Evolutionary conservation across 805 yeast species (phyloP).

Genomic region (Yamadazyma kitorensis): DNA sequence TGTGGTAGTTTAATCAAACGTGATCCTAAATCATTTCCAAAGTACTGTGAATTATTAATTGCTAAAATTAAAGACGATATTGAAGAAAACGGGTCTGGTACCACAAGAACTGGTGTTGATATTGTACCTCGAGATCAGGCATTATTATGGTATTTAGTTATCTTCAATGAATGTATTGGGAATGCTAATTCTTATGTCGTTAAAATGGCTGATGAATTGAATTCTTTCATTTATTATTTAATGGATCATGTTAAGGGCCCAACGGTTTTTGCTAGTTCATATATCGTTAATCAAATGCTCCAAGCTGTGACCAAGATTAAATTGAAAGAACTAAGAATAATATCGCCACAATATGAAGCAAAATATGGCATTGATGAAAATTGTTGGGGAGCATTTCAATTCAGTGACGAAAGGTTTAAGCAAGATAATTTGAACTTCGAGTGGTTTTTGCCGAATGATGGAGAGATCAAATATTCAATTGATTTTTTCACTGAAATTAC

Average conservation of each 20-base stretch:
- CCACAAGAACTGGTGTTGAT: slow-evolving; percentile 61
- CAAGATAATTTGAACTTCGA: slow-evolving; percentile 50
- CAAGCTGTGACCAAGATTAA: slow-evolving; percentile 62
- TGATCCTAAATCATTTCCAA: slow-evolving; percentile 48
- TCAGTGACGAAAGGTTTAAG: slow-evolving; percentile 49
- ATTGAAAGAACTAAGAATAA: slow-evolving; percentile 52
- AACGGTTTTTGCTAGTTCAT: slow-evolving; percentile 56
- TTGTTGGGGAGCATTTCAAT: slow-evolving; percentile 77
- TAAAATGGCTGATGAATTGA: slow-evolving; percentile 42
- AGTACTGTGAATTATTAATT: slow-evolving; percentile 43
- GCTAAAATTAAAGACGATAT: slow-evolving; percentile 63
- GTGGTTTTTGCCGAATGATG: slow-evolving; percentile 72
- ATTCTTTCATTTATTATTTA: slow-evolving; percentile 43
- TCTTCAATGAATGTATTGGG: slow-evolving; percentile 67
- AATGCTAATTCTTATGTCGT: slow-evolving; percentile 59
- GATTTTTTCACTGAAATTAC: slow-evolving; percentile 52
- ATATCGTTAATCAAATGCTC: slow-evolving; percentile 64
- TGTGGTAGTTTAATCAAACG: slow-evolving; percentile 70
- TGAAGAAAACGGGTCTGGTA: slow-evolving; percentile 77
- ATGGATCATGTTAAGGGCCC: slow-evolving; percentile 60
- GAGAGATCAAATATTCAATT: slow-evolving; percentile 60
- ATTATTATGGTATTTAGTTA: slow-evolving; percentile 65
- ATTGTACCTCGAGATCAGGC: slow-evolving; percentile 76
- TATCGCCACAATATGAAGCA: slow-evolving; percentile 42
- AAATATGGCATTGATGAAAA: slow-evolving; percentile 42